Evolutionary conservation across 768 basidiomycete species (phyloP).

Genomic region (Chlorophyllum brunneum): DNA sequence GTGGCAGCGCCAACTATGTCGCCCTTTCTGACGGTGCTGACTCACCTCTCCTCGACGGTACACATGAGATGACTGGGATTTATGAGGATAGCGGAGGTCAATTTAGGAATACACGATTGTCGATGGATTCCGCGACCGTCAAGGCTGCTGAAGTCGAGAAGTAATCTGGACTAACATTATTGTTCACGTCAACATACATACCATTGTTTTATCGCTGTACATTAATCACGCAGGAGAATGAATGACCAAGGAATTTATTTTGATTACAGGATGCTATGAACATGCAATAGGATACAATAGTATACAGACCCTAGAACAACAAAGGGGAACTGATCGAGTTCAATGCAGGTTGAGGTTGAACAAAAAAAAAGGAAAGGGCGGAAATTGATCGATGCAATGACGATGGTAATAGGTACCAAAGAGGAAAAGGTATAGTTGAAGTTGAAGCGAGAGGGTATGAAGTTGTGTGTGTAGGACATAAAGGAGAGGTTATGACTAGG

Average conservation of each 20-base stretch:
- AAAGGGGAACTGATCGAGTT: neutral
- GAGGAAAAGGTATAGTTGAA: constrained; percentile 1
- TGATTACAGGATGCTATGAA: constrained; percentile 4
- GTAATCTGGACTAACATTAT: neutral
- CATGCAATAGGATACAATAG: constrained; percentile 12
- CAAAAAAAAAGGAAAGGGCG: neutral
- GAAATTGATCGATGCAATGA: neutral
- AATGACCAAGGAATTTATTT: neutral
- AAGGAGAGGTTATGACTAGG: neutral
- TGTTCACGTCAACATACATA: neutral
- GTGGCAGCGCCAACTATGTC: constrained; percentile 22
- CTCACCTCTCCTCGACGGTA: constrained; percentile 17
- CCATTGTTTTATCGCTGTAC: neutral
- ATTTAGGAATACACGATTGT: constrained; percentile 1
- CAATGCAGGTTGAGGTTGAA: neutral
- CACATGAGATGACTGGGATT: constrained; percentile 11
- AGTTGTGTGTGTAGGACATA: neutral
- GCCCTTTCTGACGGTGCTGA: constrained; percentile 18
- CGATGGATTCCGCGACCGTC: neutral
- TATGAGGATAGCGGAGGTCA: constrained; percentile 2
- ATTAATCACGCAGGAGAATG: neutral
- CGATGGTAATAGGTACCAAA: neutral
- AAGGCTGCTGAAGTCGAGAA: constrained; percentile 2
- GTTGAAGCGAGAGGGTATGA: constrained; percentile 8
- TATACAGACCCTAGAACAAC: neutral